Evolutionary conservation across 2,329 filamentous ascomycete genomes (phyloP).

Genomic region (Ophiostoma sp.): DNA sequence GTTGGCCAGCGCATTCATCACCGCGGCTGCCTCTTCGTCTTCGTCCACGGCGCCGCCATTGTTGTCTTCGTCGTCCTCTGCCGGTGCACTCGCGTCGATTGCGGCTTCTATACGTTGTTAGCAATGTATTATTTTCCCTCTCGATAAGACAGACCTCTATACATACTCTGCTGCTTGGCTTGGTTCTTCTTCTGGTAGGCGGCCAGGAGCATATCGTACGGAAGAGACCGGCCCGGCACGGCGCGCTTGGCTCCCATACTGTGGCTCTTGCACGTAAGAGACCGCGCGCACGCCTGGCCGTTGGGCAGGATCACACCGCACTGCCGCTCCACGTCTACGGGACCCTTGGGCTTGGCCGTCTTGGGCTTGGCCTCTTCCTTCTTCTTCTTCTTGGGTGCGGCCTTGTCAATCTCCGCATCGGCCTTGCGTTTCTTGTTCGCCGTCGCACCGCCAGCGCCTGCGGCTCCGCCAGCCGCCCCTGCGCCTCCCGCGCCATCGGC

Average conservation of each 20-base stretch:
- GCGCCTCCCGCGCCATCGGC: conserved; percentile 38
- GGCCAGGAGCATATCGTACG: conserved; percentile 86
- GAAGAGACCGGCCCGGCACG: conserved; percentile 78
- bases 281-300: conserved; percentile 79
- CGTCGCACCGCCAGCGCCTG: conserved; percentile 44
- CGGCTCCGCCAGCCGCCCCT: conserved; percentile 54
- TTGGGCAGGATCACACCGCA: conserved; percentile 84
- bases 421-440: conserved; percentile 67
- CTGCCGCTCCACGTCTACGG: conserved; percentile 89
- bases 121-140: background rate
- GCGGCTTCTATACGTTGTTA: conserved; percentile 55
- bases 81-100: conserved; percentile 85
- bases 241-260: conserved; percentile 91
- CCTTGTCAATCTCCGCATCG: conserved; percentile 71
- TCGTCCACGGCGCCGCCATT: conserved; percentile 81
- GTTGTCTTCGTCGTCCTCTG: conserved; percentile 78
- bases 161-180: conserved; percentile 70
- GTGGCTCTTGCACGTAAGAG: conserved; percentile 88
- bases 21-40: conserved; percentile 85
- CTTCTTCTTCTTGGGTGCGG: conserved; percentile 86
- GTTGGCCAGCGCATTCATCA: conserved; percentile 74
- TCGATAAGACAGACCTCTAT: background rate
- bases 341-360: conserved; percentile 78
- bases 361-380: conserved; percentile 87
- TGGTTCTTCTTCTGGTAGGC: conserved; percentile 97